phyloP scores from a whole-genome alignment of 805 yeast species.

The Lachancea meyersii region DNA sequence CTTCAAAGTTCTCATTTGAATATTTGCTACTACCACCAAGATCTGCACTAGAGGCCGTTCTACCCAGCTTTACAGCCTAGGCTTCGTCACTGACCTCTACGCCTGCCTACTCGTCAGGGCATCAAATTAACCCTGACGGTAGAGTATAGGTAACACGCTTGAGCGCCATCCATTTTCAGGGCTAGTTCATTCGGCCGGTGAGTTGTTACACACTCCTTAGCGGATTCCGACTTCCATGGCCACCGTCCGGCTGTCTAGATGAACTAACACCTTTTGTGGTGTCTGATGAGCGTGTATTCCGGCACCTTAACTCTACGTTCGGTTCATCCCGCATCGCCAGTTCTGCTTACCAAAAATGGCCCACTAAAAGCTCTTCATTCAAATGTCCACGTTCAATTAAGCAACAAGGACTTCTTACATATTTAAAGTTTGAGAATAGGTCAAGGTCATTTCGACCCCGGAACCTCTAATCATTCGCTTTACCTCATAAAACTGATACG shows the following conservation, averaged over 20 bases:
- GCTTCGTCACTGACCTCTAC: conserved; percentile 39
- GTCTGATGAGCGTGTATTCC: conserved; percentile 41
- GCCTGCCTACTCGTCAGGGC: conserved; percentile 40
- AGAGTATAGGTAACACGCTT: conserved; percentile 39
- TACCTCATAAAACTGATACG: conserved; percentile 39
- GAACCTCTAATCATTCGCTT: conserved; percentile 39
- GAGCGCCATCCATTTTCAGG: conserved; percentile 40
- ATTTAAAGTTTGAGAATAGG: conserved; percentile 40
- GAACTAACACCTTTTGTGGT: conserved; percentile 42
- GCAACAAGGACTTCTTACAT: conserved; percentile 39
- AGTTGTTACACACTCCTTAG: conserved; percentile 48
- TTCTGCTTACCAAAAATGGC: conserved; percentile 44
- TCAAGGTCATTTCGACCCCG: conserved; percentile 37
- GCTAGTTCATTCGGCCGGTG: conserved; percentile 47
- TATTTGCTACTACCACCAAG: conserved; percentile 40
- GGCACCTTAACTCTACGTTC: conserved; percentile 39
- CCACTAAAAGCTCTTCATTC: conserved; percentile 42
- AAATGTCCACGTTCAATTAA: conserved; percentile 38
- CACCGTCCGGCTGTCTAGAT: conserved; percentile 47
- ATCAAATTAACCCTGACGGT: conserved; percentile 36
- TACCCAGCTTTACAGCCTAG: conserved; percentile 38
- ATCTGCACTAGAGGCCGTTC: conserved; percentile 39
- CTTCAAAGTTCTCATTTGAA: conserved; percentile 39
- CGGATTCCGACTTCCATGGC: conserved; percentile 49
- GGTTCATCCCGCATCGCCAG: conserved; percentile 44